Base-by-base conservation (phyloP, 2,329 filamentous ascomycete species). In the Alternaria alternata region DNA sequence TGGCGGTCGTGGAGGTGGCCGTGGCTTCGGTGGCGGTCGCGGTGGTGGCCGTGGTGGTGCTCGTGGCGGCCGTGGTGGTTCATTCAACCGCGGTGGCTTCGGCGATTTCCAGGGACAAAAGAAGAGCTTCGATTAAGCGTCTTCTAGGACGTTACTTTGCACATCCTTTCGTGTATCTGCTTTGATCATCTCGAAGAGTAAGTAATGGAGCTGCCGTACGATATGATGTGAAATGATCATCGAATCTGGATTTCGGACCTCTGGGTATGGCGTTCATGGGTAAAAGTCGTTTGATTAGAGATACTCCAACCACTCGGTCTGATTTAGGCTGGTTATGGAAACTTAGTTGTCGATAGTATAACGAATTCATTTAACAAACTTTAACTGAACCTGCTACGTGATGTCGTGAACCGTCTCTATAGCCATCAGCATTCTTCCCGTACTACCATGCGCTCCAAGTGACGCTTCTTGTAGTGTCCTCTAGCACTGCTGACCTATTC, bases 61-160 rank as follows among this genome's bases (percentile, higher is more conserved):
- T 32, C 55, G 55, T 62, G 82, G 86, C 57, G 83, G 86, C 63
- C 68, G 75, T 56, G 70, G 82, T 65, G 79, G 83, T 54, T 75
- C 75, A 26, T 81, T 79, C 74, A 83, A 83, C 79, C 80, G 81
- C 68, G 82, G 82, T 61, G 86, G 87, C 73, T 86, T 89, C 72
- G 84, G 87, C 61, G 86, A 89, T 76, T 92, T 91, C 84, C 84
- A 88, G 80, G 93, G 92, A 81, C 90, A 88, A 84, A 95, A 94
- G 88, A 88, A 88, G 77, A 91, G 88, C 67, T 92, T 92, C 49
- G 70, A 72, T 78, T 78, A 78, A 66, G 57, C 55, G 51, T 52
- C 47, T 62, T 38, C 20, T 30, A 28, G 26, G 32, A 28, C 32
- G 26, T 22, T 59, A 39, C 56, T 57, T 53, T 32, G 26, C 49